Percentiles rank a stretch among this genome's conserved stretches.
These are phyloP conservation scores for Cokeromyces recurvatus DNA, from an alignment of 371 early-diverging fungal genomes.

Conservation along the genomic window DNA sequence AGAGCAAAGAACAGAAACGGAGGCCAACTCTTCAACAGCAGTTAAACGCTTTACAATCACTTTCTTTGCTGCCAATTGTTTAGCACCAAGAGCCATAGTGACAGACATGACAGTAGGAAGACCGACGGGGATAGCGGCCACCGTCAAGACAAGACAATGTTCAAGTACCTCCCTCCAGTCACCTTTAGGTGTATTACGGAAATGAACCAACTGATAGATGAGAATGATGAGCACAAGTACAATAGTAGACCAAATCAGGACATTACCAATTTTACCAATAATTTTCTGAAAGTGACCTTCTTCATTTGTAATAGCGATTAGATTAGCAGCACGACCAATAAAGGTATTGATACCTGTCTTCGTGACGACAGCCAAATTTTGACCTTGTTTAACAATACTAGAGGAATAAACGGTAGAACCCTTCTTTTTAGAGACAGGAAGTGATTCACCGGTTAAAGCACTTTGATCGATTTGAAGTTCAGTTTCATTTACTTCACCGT, in stretches of 20 bases:
- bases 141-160: slow-evolving; percentile 46
- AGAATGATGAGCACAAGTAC: slow-evolving; percentile 78
- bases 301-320: slow-evolving; percentile 81
- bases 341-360: slow-evolving; percentile 85
- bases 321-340: slow-evolving; percentile 86
- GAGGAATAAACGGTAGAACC: slow-evolving; percentile 82
- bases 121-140: slow-evolving; percentile 82
- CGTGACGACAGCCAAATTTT: slow-evolving; percentile 79
- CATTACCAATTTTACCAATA: slow-evolving; percentile 78
- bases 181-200: slow-evolving; percentile 28
- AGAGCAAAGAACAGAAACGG: slow-evolving; percentile 88
- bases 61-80: slow-evolving; percentile 82
- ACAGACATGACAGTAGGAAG: slow-evolving; percentile 92
- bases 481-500: slow-evolving; percentile 68
- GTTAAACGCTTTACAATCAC: slow-evolving; percentile 94
- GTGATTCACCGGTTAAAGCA: slow-evolving; percentile 92
- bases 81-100: slow-evolving; percentile 93
- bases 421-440: slow-evolving; percentile 80
- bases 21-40: slow-evolving; percentile 92
- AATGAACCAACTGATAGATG: slow-evolving; percentile 55
- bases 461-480: slow-evolving; percentile 89
- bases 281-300: slow-evolving; percentile 87
- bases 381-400: slow-evolving; percentile 81
- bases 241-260: slow-evolving; percentile 68
- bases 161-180: slow-evolving; percentile 43